Conservation (phyloP, 805 yeast species). For the Spathaspora boniae region DNA sequence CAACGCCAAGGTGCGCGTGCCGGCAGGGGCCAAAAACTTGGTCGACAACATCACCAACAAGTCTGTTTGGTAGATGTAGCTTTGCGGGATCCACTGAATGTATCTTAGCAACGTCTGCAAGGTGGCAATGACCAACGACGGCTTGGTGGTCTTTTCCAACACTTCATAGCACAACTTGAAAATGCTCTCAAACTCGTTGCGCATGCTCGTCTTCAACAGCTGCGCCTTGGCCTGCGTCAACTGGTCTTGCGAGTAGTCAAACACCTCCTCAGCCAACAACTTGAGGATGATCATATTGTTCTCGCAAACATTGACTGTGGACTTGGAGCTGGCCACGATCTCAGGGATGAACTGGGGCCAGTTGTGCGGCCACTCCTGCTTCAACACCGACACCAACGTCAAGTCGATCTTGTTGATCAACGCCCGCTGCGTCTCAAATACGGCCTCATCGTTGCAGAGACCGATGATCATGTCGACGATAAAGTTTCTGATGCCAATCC, state of each 20-base stretch:
- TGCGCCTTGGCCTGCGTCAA: conserved; percentile 95
- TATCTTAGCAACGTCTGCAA: conserved; percentile 78
- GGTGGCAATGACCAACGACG: conserved; percentile 81
- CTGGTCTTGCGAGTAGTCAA: conserved; percentile 92
- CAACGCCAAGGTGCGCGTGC: conserved; percentile 78
- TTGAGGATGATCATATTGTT: conserved; percentile 93
- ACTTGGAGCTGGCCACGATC: conserved; percentile 76
- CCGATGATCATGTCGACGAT: conserved; percentile 90
- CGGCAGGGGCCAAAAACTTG: conserved; percentile 73
- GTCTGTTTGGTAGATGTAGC: conserved; percentile 85
- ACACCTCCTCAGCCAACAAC: conserved; percentile 90
- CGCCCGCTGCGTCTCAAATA: conserved; percentile 70
- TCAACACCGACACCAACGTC: conserved; percentile 88
- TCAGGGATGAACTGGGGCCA: conserved; percentile 98
- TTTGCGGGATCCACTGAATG: conserved; percentile 91
- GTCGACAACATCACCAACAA: conserved; percentile 66
- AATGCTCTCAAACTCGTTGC: conserved; percentile 88
- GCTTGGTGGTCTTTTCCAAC: conserved; percentile 81
- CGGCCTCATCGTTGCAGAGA: conserved; percentile 78
- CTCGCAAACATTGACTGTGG: conserved; percentile 91
- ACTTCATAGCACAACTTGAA: conserved; percentile 92
- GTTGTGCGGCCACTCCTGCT: conserved; percentile 98
- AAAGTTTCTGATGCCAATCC: conserved; percentile 90
- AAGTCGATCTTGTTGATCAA: conserved; percentile 90
- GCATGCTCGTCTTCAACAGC: conserved; percentile 76